Evolutionary conservation across 2,329 filamentous ascomycete genomes (phyloP), one percentile per base, ranked within the genome.

Genomic region (Cladosporium cucumerinum): DNA sequence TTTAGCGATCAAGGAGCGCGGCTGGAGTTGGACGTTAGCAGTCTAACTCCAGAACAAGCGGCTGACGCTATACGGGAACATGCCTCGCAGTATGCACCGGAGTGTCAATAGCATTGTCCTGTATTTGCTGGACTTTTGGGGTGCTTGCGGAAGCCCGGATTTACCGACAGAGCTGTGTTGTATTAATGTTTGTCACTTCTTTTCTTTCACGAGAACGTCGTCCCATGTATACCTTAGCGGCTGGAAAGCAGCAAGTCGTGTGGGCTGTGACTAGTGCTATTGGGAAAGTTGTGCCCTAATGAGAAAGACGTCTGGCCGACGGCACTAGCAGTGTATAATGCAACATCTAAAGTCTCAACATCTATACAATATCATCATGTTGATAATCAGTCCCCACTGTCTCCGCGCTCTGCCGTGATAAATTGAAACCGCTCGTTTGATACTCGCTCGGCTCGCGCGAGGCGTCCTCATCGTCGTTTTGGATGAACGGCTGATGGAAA

Each of bases 401-500:
- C 55, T 58, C 55, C 16, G 55, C 55, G n/a, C 55, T 58, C 23
- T 36, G 32, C 39, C 55, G 21, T 21, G 55, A 36, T 18, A 36
- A 58, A 46, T 46, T 46, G 6, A 58, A 58, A 2, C 55, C 55
- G 26, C 55, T 58, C 23, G 55, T 58, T 18, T 58, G 55, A 28
- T 58, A 58, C 21, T 58, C 55, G 55, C 55, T 58, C 18, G 36
- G 46, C 3, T 58, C 55, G 18, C 55, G 36, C 36, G 55, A 39
- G 23, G 18, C 55, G 3, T 58, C 55, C 8, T 58, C 55, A 7
- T 23, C 28, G 14, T 18, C 26, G 11, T 46, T 25, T 21, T 30
- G 26, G 3, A 58, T 58, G 36, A 46, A 58, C 3, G 55, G 55
- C 25, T 28, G 34, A 26, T 46, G 55, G 5, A n/a, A 36, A n/a